Evolutionary conservation across 1,284 basidiomycete genomes (phyloP).

Genomic region (Nidula niveotomentosa): DNA sequence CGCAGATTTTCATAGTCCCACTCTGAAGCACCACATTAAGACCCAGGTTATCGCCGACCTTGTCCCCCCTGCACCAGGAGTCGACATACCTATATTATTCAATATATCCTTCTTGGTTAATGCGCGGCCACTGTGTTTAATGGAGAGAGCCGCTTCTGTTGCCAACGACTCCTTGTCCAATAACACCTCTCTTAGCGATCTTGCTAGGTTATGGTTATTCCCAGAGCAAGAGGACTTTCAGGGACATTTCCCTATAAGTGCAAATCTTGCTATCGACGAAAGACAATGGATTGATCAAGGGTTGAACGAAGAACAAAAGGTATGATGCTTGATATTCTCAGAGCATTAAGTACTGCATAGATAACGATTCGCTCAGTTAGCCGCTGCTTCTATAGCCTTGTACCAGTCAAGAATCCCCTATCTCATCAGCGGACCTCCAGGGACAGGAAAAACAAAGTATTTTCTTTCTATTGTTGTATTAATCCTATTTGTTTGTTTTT

Average conservation of each 20-base stretch:
- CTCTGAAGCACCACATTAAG: constrained; percentile 35
- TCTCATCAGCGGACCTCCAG: constrained; percentile 44
- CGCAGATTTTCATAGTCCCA: constrained; percentile 36
- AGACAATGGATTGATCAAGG: constrained; percentile 38
- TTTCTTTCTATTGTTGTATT: background rate
- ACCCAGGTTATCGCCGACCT: constrained; percentile 12
- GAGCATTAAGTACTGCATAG: no score
- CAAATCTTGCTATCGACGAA: constrained; percentile 13
- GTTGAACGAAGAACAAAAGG: constrained; percentile 42
- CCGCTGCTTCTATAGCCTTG: constrained; percentile 37
- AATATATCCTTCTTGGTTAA: constrained; percentile 45
- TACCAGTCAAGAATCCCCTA: constrained; percentile 41
- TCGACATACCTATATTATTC: constrained; percentile 34
- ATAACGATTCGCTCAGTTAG: constrained; percentile 22
- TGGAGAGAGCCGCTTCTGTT: constrained; percentile 34
- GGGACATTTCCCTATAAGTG: constrained; percentile 1
- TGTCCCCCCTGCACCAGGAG: constrained; percentile 29
- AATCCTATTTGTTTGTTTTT: background rate
- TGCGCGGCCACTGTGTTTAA: constrained; percentile 33
- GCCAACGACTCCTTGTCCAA: constrained; percentile 20
- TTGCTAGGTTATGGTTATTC: constrained; percentile 41
- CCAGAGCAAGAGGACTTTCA: constrained; percentile 31
- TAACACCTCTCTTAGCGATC: constrained; percentile 15
- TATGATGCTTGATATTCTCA: constrained; percentile 10
- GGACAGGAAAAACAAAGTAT: constrained; percentile 45